A percentile compares a stretch with the other conserved stretches of the same genome.
phyloP scores from a whole-genome alignment of 345 rosid genomes.

The Eucalyptus pumila region DNA sequence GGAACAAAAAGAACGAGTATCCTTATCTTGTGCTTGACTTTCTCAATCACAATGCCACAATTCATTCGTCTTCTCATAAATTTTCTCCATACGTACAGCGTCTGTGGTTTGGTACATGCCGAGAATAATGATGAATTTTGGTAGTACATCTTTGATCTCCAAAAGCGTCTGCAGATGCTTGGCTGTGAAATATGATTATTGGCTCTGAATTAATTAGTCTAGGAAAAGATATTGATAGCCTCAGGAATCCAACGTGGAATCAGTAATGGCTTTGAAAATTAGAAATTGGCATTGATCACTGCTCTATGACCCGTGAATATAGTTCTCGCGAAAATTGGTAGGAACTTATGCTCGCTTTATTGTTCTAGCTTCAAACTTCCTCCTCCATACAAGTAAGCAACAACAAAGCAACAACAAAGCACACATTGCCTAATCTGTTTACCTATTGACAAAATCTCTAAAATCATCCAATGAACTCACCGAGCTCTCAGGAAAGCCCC shows the following conservation, averaged over 20 bases:
- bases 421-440: neutral
- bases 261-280: neutral
- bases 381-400: neutral
- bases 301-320: neutral
- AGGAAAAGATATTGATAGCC: neutral
- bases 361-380: neutral
- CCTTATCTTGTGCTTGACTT: neutral
- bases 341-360: neutral
- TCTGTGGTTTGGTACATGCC: neutral
- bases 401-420: neutral
- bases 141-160: neutral
- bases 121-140: neutral
- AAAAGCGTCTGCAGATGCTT: neutral
- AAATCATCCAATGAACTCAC: conserved; percentile 7
- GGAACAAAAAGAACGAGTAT: neutral
- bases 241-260: neutral
- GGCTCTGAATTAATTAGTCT: neutral
- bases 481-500: conserved; percentile 20
- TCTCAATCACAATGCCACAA: neutral
- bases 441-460: neutral
- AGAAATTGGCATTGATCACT: neutral
- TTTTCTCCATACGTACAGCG: neutral
- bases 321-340: neutral
- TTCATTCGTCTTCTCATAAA: neutral
- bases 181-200: neutral